Evolutionary conservation across 202 grass and related monocot species (phyloP).

Genomic region (Carex sylvatica): DNA sequence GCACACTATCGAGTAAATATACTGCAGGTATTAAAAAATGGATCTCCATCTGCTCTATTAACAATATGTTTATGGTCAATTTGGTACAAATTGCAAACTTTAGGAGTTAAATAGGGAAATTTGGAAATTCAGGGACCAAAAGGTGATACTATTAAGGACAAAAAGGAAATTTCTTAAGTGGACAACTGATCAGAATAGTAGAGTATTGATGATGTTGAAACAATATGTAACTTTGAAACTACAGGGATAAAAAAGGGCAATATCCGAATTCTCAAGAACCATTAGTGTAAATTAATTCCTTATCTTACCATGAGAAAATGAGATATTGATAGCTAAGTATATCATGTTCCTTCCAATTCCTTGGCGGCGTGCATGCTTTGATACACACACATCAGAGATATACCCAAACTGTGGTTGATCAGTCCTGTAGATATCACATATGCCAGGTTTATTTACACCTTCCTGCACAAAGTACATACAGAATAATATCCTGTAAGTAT

Average conservation of each 20-base stretch:
- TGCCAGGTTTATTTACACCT: conserved; percentile 19
- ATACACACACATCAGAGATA: conserved; percentile 28
- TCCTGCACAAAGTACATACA: conserved; percentile 23
- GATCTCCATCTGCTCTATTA: not conserved
- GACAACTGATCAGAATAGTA: not conserved
- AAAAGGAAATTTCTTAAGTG: not conserved
- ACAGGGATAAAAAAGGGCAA: not conserved
- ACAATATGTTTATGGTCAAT: not conserved
- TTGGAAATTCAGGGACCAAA: not conserved
- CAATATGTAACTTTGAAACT: not conserved
- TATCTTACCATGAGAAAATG: conserved; percentile 26
- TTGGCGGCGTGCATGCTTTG: conserved; percentile 20
- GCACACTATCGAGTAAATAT: not conserved
- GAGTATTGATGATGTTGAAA: not conserved
- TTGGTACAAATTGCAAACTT: not conserved
- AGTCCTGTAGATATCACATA: conserved; percentile 29
- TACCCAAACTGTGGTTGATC: conserved; percentile 28
- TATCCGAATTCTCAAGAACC: not conserved
- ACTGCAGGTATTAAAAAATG: not conserved
- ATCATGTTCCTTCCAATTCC: conserved; percentile 27
- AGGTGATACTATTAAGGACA: not conserved
- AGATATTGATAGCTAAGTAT: conserved; percentile 9
- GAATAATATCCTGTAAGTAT: conserved; percentile 11
- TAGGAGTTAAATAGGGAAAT: not conserved
- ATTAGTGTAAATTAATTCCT: conserved; percentile 3